Evolutionary conservation across 306 rosid species (phyloP), one percentile per base, ranked within the genome.

Genomic region (Coriaria nepalensis): DNA sequence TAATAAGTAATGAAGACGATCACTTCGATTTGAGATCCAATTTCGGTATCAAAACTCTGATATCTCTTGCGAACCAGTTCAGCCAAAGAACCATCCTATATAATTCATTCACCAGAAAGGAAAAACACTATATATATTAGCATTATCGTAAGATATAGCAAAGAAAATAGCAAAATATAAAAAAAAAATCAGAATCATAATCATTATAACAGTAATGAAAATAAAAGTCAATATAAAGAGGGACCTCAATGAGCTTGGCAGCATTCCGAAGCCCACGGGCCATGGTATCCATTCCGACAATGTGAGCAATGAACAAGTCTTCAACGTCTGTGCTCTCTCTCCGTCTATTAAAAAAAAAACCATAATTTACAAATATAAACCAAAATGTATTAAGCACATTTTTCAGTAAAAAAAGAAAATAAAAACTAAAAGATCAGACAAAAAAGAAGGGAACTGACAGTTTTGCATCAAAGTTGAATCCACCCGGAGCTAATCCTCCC

Each of bases 381-480:
- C 6, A 37, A 39, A 51, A 33, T 11, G 33, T 35, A 42, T 9
- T 5, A 10, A 38, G 13, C 37, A 4, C 39, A 32, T 8, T 11
- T 20, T 45, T 10, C 42, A 38, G 43, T 35, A 48, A 11, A 35
- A 38, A 49, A 44, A 13, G 41, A 8, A n/a, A 8, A 50, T 45
- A 7, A 10, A 33, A 20, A 32, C 12, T 10, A 32, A 15, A 8
- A 4, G n/a, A 58, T 9, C 35, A 4, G 10, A 38, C 33, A 32
- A 53, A 38, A 61, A 47, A 47, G 38, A 53, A 40, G 37, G 57
- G 41, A 49, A 76, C 93, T 65, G 33, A 85, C 96, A 90, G 58
- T 82, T 90, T 90, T 2, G 98, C 96, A 59, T 90, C 98, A 35
- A 90, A 90, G 70, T 90, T 90, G 85, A 90, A 90, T 69, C 98